A percentile compares a stretch with the other conserved stretches of the same genome.
These are phyloP conservation scores for Poa annua DNA, from an alignment of 176 grass and related monocot genomes.

Conservation along the genomic window DNA sequence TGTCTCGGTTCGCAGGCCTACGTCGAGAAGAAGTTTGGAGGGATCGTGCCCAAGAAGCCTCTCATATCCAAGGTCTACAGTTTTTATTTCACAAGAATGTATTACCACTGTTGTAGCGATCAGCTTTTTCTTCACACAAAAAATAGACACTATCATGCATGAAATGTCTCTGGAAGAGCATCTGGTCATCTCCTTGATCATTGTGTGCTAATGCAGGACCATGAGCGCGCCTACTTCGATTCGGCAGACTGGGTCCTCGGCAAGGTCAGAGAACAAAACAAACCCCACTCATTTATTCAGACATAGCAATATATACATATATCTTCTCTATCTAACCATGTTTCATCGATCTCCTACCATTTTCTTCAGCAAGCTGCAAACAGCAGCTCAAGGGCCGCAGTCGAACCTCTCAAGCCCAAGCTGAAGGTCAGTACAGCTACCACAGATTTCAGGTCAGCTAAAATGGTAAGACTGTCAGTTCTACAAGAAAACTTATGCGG, in stretches of 20 bases:
- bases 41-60: conserved; percentile 85
- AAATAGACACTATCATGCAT: not conserved
- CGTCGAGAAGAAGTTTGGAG: conserved; percentile 78
- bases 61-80: conserved; percentile 81
- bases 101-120: not conserved
- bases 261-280: conserved; percentile 61
- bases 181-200: not conserved
- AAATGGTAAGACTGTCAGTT: not conserved
- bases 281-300: not conserved
- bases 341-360: not conserved
- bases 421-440: conserved; percentile 60
- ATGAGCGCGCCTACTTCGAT: conserved; percentile 91
- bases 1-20: conserved; percentile 43
- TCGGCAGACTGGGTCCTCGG: conserved; percentile 94
- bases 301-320: not conserved
- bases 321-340: conserved; percentile 23
- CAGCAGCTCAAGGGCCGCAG: conserved; percentile 52
- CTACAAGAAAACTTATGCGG: not conserved
- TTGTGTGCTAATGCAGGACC: conserved; percentile 58
- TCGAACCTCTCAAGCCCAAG: conserved; percentile 90
- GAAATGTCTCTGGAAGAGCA: not conserved
- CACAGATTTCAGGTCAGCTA: not conserved
- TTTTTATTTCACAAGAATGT: not conserved
- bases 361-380: conserved; percentile 74
- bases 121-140: too few relatives aligned